Conservation (phyloP, 176 grass and related monocot species). For the Alloteropsis semialata region DNA sequence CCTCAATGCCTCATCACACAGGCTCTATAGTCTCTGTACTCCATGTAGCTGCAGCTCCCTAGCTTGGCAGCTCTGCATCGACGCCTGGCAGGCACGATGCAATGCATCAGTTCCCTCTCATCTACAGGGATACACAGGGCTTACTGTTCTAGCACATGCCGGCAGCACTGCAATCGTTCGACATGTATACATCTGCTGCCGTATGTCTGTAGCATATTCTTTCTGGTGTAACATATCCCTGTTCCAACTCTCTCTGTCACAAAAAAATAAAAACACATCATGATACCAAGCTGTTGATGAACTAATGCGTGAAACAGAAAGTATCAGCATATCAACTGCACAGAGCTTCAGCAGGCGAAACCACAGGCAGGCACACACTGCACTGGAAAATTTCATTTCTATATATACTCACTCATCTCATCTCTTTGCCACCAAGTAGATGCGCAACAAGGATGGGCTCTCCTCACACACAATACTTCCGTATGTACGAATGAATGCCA, state of each 20-base stretch:
- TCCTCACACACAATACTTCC: slow-evolving; percentile 18
- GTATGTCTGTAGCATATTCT: no score
- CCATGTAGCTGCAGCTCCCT: neutral
- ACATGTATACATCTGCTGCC: no score
- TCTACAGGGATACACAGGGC: neutral
- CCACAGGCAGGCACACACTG: neutral
- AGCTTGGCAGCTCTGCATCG: no score
- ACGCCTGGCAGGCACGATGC: no score
- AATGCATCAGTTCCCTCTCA: neutral
- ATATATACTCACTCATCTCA: slow-evolving; percentile 47
- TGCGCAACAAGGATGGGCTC: slow-evolving; percentile 40
- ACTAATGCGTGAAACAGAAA: neutral
- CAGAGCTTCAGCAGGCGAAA: neutral
- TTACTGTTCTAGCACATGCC: neutral
- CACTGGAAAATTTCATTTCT: slow-evolving; percentile 12
- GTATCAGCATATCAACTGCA: neutral
- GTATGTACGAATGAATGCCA: slow-evolving; percentile 61
- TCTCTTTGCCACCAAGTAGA: slow-evolving; percentile 45
- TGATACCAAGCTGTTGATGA: neutral
- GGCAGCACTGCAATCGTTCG: neutral
- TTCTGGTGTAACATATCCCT: no score
- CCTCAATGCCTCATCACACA: no score
- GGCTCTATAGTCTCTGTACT: neutral
- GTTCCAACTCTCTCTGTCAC: no score
- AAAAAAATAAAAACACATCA: neutral